Evolutionary conservation across 2,329 filamentous ascomycete genomes (phyloP), one percentile per base, ranked within the genome.

Genomic region (Botryotinia convoluta): DNA sequence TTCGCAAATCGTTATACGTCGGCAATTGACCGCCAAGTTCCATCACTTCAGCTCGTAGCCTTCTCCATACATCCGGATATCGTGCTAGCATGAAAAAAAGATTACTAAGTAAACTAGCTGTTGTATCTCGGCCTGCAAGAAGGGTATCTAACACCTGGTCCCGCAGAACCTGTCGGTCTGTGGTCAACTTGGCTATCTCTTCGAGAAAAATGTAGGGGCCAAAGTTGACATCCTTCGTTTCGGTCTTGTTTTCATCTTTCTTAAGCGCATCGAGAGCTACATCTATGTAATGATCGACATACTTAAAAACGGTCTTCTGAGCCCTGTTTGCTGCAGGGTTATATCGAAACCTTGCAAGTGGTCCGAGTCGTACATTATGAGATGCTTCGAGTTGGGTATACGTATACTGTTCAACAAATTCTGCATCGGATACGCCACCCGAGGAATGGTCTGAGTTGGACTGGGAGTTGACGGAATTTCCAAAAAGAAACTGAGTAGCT

Each of bases 1-100:
- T 82, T 77, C 84, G 85, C 72, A 89, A 74, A 76, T 87, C 82
- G 51, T 83, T 83, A 69, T 85, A 85, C 0, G 83, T 85, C 1
- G 87, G 85, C 26, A 80, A 77, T 4, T 76, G 75, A 4, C 80
- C 79, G 6, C 82, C 79, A 2, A 82, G 73, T 0, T 75, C 82
- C 6, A 75, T 20, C 3, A 80, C 72, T 67, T 80, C 79, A 20
- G 72, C 69, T 39, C 51, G 62, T 9, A 84, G 76, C 63, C 80
- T 82, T 26, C 74, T 59, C 72, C 76, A 82, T 45, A 82, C 77
- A 8, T 77, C 73, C 1, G 76, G 79, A 48, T 79, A 57, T 22
- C 75, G 72, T 12, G 79, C 74, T 14, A 82, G 74, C 2, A 76
- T 54, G 44, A 74, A 77, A 69, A 81, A 80, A n/a, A 78, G 71